Percentiles rank a stretch among this genome's conserved stretches.
Conservation (phyloP, 805 yeast genomes). For the Blastobotrys attinorum region DNA sequence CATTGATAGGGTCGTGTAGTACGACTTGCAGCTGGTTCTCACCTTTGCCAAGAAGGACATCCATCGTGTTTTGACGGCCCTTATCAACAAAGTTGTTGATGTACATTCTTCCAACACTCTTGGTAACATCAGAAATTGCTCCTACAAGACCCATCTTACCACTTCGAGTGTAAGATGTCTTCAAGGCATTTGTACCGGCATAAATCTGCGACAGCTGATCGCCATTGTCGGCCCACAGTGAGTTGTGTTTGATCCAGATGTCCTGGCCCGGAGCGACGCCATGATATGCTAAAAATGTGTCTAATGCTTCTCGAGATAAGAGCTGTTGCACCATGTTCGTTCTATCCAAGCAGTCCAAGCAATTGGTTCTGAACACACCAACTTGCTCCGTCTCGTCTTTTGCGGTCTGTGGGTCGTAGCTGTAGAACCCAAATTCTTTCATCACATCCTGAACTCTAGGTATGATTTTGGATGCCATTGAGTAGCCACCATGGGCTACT, state of each 20-base stretch:
- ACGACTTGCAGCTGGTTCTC: slow-evolving; percentile 62
- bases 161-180: slow-evolving; percentile 86
- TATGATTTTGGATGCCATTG: slow-evolving; percentile 66
- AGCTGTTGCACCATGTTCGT: slow-evolving; percentile 80
- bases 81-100: slow-evolving; percentile 94
- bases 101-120: slow-evolving; percentile 89
- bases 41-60: slow-evolving; percentile 72
- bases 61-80: slow-evolving; percentile 83
- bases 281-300: slow-evolving; percentile 35
- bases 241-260: slow-evolving; percentile 64
- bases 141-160: slow-evolving; percentile 98
- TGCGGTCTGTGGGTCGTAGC: slow-evolving; percentile 50
- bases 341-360: slow-evolving; percentile 90
- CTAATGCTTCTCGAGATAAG: slow-evolving; percentile 62
- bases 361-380: slow-evolving; percentile 89
- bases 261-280: slow-evolving; percentile 39
- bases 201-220: slow-evolving; percentile 93
- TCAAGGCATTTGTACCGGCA: slow-evolving; percentile 95
- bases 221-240: slow-evolving; percentile 97
- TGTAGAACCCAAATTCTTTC: slow-evolving; percentile 74
- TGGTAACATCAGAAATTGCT: slow-evolving; percentile 93
- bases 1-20: slow-evolving; percentile 82
- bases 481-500: slow-evolving; percentile 84
- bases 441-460: slow-evolving; percentile 58
- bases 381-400: slow-evolving; percentile 65